These are phyloP conservation scores for Phytophthora citricola DNA, from an alignment of 352 stramenopile genomes.

Conservation along the genomic window DNA sequence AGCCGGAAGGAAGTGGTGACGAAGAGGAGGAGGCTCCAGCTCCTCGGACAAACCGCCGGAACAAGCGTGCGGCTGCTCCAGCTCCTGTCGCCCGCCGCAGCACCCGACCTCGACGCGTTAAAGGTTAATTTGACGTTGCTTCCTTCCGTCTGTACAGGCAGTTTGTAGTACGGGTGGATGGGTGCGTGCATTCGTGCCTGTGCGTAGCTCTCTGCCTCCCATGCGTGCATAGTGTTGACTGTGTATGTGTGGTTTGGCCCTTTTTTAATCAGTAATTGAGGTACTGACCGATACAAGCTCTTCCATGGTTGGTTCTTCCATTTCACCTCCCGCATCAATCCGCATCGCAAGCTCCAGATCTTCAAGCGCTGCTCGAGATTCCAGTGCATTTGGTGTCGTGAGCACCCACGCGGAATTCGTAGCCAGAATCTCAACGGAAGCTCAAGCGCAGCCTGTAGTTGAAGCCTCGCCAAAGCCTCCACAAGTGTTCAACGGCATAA, in stretches of 20 bases:
- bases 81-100: constrained; percentile 27
- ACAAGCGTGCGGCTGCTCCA: constrained; percentile 36
- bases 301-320: constrained; percentile 53
- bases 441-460: neutral
- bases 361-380: constrained; percentile 27
- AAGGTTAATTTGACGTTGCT: constrained; percentile 66
- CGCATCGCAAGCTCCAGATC: constrained; percentile 25
- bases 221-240: constrained; percentile 58
- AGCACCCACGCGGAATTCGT: constrained; percentile 9
- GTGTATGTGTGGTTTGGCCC: constrained; percentile 51
- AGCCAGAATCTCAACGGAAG: constrained; percentile 10
- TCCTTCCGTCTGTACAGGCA: constrained; percentile 38
- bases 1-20: constrained; percentile 34
- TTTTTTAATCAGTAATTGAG: constrained; percentile 70
- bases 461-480: neutral
- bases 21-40: constrained; percentile 29
- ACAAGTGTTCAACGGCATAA: neutral
- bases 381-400: constrained; percentile 7
- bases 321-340: constrained; percentile 30
- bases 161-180: constrained; percentile 41
- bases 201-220: constrained; percentile 44
- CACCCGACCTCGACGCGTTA: constrained; percentile 58
- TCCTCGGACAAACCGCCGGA: constrained; percentile 33
- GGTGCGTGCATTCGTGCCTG: constrained; percentile 40
- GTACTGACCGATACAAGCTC: constrained; percentile 47